Percentiles rank a stretch among this genome's conserved stretches.
These are phyloP conservation scores for Gaertneriomyces semiglobifer DNA, from an alignment of 192 early-diverging fungal species.

Conservation along the genomic window DNA sequence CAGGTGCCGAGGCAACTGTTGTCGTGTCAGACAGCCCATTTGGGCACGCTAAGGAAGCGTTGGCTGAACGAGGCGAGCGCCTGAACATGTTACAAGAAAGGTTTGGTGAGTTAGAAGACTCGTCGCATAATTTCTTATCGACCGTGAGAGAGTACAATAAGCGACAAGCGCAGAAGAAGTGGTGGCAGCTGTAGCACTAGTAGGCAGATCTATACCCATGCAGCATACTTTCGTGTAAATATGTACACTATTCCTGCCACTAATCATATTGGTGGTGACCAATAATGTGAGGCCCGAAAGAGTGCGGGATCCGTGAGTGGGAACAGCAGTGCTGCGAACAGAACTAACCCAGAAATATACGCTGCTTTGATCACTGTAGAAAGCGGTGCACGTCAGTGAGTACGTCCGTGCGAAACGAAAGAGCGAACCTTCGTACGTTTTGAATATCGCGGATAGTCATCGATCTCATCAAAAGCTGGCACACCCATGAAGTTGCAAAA, in stretches of 20 bases:
- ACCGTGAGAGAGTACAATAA: conserved; percentile 59
- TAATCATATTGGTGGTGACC: too few relatives aligned
- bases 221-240: too few relatives aligned
- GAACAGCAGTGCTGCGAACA: conserved; percentile 7
- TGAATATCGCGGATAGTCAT: conserved; percentile 5
- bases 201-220: conserved; percentile 40
- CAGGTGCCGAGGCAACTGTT: too few relatives aligned
- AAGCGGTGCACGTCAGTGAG: background rate
- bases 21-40: too few relatives aligned
- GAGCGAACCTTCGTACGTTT: background rate
- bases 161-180: conserved; percentile 48
- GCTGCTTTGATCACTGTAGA: conserved; percentile 1
- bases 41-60: background rate
- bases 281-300: background rate
- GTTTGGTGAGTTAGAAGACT: conserved; percentile 53
- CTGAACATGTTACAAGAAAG: conserved; percentile 55
- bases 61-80: conserved; percentile 69
- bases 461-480: conserved; percentile 52
- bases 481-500: conserved; percentile 79
- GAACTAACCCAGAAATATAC: background rate
- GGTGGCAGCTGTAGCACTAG: conserved; percentile 55
- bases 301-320: conserved; percentile 10
- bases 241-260: too few relatives aligned
- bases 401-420: background rate
- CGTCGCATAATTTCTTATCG: conserved; percentile 53